Evolutionary conservation across 1,284 basidiomycete genomes (phyloP).

Genomic region (Cryptococcus maquisensis): DNA sequence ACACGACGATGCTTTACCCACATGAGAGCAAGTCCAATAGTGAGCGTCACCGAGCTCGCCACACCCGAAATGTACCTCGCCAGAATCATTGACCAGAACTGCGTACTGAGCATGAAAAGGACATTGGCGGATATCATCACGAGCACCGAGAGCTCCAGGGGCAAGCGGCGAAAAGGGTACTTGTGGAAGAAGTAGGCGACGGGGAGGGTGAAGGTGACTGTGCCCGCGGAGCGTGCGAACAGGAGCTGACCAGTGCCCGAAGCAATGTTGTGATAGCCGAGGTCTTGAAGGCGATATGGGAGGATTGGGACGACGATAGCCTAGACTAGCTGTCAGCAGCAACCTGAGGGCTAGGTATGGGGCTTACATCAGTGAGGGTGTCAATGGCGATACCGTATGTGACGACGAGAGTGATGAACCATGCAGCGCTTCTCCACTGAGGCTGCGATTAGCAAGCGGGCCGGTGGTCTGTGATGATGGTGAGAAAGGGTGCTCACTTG

Average conservation of each 20-base stretch:
- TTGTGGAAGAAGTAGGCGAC: constrained; percentile 65
- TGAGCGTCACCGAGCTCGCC: constrained; percentile 56
- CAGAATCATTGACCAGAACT: constrained; percentile 66
- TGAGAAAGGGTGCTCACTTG: too few species aligned
- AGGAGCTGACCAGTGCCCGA: constrained; percentile 37
- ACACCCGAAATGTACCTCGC: constrained; percentile 68
- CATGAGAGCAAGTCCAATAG: too few species aligned
- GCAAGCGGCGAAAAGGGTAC: constrained; percentile 54
- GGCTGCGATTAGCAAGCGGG: too few species aligned
- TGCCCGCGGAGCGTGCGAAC: constrained; percentile 39
- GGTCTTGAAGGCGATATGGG: constrained; percentile 54
- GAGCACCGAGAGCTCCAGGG: constrained; percentile 55
- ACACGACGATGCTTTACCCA: too few species aligned
- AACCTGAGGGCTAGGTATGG: not conserved
- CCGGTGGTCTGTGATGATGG: too few species aligned
- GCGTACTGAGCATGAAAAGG: constrained; percentile 70
- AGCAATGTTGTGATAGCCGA: constrained; percentile 35
- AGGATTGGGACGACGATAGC: constrained; percentile 57
- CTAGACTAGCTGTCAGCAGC: constrained; percentile 7
- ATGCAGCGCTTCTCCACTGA: constrained; percentile 28
- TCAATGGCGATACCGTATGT: constrained; percentile 30
- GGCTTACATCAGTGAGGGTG: constrained; percentile 37
- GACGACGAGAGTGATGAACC: constrained; percentile 41
- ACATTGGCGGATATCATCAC: constrained; percentile 52
- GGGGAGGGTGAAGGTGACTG: constrained; percentile 46